Percentiles rank a stretch among this genome's conserved stretches.
These are phyloP conservation scores for Ophiostoma ips DNA, from an alignment of 2,329 filamentous ascomycete species.

Conservation along the genomic window DNA sequence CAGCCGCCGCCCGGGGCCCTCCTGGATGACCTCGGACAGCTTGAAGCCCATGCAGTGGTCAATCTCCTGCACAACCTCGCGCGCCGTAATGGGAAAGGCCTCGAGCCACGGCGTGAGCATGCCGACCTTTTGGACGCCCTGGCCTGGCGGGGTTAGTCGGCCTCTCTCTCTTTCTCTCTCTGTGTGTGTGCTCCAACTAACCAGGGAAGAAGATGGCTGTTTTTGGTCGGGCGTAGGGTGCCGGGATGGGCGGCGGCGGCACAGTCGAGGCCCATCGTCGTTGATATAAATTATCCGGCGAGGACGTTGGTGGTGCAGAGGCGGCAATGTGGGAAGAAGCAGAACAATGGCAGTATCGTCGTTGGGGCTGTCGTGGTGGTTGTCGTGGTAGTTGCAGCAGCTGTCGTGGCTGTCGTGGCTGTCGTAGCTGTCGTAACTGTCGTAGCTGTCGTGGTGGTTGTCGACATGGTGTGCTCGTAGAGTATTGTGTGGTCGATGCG, in stretches of 20 bases:
- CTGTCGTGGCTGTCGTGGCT: not conserved
- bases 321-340: not conserved
- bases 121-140: slow-evolving; percentile 78
- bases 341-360: not conserved
- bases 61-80: slow-evolving; percentile 71
- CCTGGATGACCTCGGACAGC: slow-evolving; percentile 63
- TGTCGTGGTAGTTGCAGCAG: too few relatives aligned
- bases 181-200: slow-evolving; percentile 14
- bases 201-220: slow-evolving; percentile 50
- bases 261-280: slow-evolving; percentile 5
- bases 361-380: too few relatives aligned
- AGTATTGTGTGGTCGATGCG: too few relatives aligned
- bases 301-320: not conserved
- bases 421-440: not conserved
- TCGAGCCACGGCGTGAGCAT: slow-evolving; percentile 80
- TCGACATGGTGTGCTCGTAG: not conserved
- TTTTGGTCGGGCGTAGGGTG: slow-evolving; percentile 18
- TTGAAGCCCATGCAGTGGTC: slow-evolving; percentile 62
- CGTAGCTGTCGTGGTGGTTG: not conserved
- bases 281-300: not conserved
- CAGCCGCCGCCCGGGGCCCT: slow-evolving; percentile 63
- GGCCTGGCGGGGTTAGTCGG: slow-evolving; percentile 36
- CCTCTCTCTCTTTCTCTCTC: too few relatives aligned
- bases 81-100: slow-evolving; percentile 66
- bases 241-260: not conserved